Base-by-base conservation (phyloP, 805 yeast genomes). In the Saccharomycopsis sp. region DNA sequence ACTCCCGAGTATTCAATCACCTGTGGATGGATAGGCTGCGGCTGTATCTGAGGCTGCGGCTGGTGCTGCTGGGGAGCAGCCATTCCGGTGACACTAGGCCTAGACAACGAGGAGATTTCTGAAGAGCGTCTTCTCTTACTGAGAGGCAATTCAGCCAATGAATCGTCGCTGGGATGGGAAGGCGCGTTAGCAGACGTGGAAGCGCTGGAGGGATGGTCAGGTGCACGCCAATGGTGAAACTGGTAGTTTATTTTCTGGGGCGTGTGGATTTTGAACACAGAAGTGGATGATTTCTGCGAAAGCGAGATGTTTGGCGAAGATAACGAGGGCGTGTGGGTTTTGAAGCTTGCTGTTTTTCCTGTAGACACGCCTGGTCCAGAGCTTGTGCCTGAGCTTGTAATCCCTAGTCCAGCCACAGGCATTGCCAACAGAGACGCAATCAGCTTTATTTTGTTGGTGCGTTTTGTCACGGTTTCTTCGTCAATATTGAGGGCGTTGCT, bases 201-300 rank as follows among this genome's bases (percentile, higher is more conserved):
- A 44, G 21, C 48, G 16, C 48, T 12, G 16, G 18, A 16, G 7
- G 8, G 8, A 44, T 44, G 18, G 21, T 44, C 48, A 5, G 48
- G 48, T 12, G 21, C 73, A 8, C 67, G 58, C 73, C 73, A 71
- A 56, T 71, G 72, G 52, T 71, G 73, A 57, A 71, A 71, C 54
- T 71, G 72, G 57, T 63, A 71, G 44, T 69, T 70, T 41, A 66
- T 69, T 46, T 69, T 68, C 54, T 67, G 69, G 1, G 73, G 72
- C 2, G 68, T 56, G 44, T 62, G 66, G 8, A 70, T 67, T 59
- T 67, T 70, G 69, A 71, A 70, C 18, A 70, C 73, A 1, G 73
- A 68, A 2, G 73, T 70, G 12, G 71, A 63, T 2, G 65, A 66
- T 9, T 64, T 64, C 50, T 57, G 53, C 4, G 66, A 55, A 23